Evolutionary conservation across 495 filamentous ascomycete genomes (phyloP).

Genomic region (Xylaria bambusicola): DNA sequence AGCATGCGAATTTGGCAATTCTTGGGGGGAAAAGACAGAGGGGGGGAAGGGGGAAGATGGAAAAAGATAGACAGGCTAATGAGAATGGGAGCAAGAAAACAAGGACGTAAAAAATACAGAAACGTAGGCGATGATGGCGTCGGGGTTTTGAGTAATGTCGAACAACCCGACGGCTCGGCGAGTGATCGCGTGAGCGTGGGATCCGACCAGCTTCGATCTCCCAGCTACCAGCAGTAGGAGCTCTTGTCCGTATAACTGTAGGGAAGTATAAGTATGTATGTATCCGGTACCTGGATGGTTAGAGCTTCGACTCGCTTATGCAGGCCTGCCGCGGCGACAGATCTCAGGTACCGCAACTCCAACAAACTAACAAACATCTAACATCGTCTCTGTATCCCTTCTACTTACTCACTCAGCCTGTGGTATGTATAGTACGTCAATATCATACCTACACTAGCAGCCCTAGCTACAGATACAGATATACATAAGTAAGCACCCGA

Average conservation of each 20-base stretch:
- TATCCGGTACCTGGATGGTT: too few relatives aligned
- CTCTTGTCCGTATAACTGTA: too few relatives aligned
- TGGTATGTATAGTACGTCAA: too few relatives aligned
- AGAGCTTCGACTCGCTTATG: too few relatives aligned
- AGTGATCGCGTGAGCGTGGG: constrained; percentile 8
- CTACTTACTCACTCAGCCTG: too few relatives aligned
- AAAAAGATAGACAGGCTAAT: neutral
- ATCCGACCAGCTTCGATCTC: neutral
- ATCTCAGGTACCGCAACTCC: too few relatives aligned
- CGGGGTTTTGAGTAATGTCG: constrained; percentile 21
- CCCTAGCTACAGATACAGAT: neutral
- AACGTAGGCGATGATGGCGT: constrained; percentile 1
- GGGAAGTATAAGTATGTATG: too few relatives aligned
- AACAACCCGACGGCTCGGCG: neutral
- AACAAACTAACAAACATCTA: too few relatives aligned
- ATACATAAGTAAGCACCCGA: neutral
- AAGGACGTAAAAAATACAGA: neutral
- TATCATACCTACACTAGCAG: too few relatives aligned
- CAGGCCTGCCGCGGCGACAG: too few relatives aligned
- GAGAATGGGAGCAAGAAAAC: neutral
- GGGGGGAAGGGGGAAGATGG: neutral
- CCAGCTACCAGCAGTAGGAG: too few relatives aligned
- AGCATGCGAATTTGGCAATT: constrained; percentile 7
- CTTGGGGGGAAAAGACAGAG: neutral
- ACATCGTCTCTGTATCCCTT: too few relatives aligned